phyloP scores from a whole-genome alignment of 2,329 filamentous ascomycete species.

The Ramularia endophylla region DNA sequence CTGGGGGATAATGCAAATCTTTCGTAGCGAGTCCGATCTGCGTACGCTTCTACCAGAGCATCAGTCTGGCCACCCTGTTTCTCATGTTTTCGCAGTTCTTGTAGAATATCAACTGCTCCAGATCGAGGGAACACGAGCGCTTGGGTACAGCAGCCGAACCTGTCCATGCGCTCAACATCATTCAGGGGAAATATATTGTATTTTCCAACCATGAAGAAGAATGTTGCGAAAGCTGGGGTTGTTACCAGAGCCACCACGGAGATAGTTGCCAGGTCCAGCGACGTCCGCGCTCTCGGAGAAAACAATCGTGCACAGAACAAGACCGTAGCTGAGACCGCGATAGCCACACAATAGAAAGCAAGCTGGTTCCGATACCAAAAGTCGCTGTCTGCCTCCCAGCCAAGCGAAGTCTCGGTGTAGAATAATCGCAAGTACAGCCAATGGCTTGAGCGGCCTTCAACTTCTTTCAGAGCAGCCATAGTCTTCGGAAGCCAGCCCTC shows the following conservation, averaged over 20 bases:
- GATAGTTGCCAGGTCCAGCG: slow-evolving; percentile 22
- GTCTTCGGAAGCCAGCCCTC: slow-evolving; percentile 44
- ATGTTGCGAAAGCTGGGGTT: slow-evolving; percentile 26
- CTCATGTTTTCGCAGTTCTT: slow-evolving; percentile 28
- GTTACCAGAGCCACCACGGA: slow-evolving; percentile 16
- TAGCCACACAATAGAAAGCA: slow-evolving; percentile 28
- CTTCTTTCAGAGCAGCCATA: slow-evolving; percentile 29
- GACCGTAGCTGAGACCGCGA: slow-evolving; percentile 1
- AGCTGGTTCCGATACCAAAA: slow-evolving; percentile 24
- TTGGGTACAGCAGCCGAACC: slow-evolving; percentile 42
- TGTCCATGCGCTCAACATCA: slow-evolving; percentile 37
- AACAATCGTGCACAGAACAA: neutral
- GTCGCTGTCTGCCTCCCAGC: slow-evolving; percentile 35
- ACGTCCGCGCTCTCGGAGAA: neutral
- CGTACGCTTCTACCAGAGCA: slow-evolving; percentile 38
- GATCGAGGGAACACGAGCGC: slow-evolving; percentile 39
- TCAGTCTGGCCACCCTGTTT: slow-evolving; percentile 33
- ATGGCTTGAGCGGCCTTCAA: neutral
- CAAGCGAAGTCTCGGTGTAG: slow-evolving; percentile 40
- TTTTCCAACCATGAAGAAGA: slow-evolving; percentile 39
- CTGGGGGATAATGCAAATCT: slow-evolving; percentile 40
- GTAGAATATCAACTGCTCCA: slow-evolving; percentile 23
- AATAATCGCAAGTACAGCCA: slow-evolving; percentile 42
- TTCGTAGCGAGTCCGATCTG: slow-evolving; percentile 33
- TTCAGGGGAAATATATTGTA: slow-evolving; percentile 33